These are phyloP conservation scores for Mikania micrantha DNA, from an alignment of 129 eudicot species.

Conservation along the genomic window DNA sequence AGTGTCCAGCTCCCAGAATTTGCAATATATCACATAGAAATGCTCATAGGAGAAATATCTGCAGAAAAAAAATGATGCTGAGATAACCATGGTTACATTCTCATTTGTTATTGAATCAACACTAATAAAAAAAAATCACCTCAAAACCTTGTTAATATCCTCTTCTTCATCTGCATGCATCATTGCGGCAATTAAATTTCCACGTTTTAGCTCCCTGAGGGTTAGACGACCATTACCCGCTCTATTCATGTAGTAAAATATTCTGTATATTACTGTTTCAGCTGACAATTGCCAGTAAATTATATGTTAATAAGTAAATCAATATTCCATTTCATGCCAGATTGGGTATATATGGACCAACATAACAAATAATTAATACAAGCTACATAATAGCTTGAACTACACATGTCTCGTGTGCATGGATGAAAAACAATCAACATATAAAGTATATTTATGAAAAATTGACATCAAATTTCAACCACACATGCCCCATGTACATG, in stretches of 20 bases:
- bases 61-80: neutral
- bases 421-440: too few relatives aligned
- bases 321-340: slow-evolving; percentile 2
- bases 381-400: too few relatives aligned
- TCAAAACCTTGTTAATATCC: slow-evolving; percentile 80
- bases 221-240: slow-evolving; percentile 37
- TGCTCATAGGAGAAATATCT: slow-evolving; percentile 87
- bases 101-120: neutral
- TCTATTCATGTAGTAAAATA: slow-evolving; percentile 61
- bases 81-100: neutral
- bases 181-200: slow-evolving; percentile 39
- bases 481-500: too few relatives aligned
- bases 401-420: too few relatives aligned
- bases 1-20: slow-evolving; percentile 86
- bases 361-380: neutral
- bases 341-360: neutral
- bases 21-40: slow-evolving; percentile 83
- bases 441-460: too few relatives aligned
- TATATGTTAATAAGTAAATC: slow-evolving; percentile 10
- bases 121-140: slow-evolving; percentile 29
- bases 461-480: too few relatives aligned
- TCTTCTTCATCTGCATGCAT: slow-evolving; percentile 90
- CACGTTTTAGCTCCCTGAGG: slow-evolving; percentile 27
- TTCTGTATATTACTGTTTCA: slow-evolving; percentile 76
- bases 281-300: slow-evolving; percentile 40